phyloP scores from a whole-genome alignment of 805 yeast species.

The Candida peoriensis region DNA sequence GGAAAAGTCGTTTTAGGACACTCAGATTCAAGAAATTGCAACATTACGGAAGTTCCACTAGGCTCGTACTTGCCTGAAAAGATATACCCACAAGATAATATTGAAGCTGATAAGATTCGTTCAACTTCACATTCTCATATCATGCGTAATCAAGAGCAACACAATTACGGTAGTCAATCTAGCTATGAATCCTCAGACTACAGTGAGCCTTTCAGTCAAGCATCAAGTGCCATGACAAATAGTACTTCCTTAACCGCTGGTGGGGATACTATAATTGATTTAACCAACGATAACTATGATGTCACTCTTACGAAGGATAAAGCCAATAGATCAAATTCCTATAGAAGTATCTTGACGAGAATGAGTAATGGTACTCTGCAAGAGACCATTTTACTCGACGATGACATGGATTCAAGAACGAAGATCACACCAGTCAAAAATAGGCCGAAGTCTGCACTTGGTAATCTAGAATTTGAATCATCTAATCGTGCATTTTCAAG shows the following conservation, averaged over 20 bases:
- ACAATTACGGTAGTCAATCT: constrained; percentile 20
- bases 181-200: constrained; percentile 22
- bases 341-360: constrained; percentile 14
- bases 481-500: constrained; percentile 9
- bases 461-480: constrained; percentile 1
- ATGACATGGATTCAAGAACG: constrained; percentile 11
- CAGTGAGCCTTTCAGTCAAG: constrained; percentile 20
- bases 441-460: constrained; percentile 12
- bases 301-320: background rate
- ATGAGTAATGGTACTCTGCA: constrained; percentile 15
- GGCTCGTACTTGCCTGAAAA: constrained; percentile 16
- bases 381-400: constrained; percentile 22
- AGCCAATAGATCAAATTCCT: background rate
- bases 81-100: constrained; percentile 11
- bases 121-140: constrained; percentile 3
- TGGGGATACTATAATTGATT: constrained; percentile 6
- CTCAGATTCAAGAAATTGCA: background rate
- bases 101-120: constrained; percentile 19
- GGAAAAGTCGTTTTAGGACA: background rate
- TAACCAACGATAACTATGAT: constrained; percentile 10
- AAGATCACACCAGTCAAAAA: background rate
- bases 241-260: constrained; percentile 6
- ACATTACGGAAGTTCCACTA: constrained; percentile 10
- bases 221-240: constrained; percentile 9
- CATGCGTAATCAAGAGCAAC: constrained; percentile 1